Evolutionary conservation across 805 yeast species (phyloP), one percentile per base, ranked within the genome.

Genomic region (Yarrowia yakushimensis): DNA sequence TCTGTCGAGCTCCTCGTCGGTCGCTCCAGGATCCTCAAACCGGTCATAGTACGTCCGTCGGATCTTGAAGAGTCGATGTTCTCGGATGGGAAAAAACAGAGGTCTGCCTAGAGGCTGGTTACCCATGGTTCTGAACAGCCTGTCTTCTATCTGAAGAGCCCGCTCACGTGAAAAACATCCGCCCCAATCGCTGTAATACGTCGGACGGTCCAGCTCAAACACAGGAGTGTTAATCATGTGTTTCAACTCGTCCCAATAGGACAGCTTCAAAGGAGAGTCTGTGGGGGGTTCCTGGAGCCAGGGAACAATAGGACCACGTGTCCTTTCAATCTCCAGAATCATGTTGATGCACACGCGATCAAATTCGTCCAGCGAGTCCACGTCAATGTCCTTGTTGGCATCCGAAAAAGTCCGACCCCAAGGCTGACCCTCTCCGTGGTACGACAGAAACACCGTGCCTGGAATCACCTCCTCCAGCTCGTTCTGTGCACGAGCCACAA

Each of bases 401-500:
- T 43, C 50, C 2, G 46, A 27, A 9, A 37, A 1, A 3, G 25
- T 15, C 6, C 34, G 23, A 36, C 65, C 37, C 28, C 13, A 31
- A 3, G 42, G 33, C 4, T 5, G n/a, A 11, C 61, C 36, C 11
- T 33, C 30, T 4, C 60, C 37, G 28, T 30, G 36, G 34, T 30
- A 48, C 55, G 60, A 54, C 18, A 42, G 10, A 45, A 63, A 45
- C 5, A 41, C 39, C 9, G 39, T 52, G 5, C 31, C 62, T 0
- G 41, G 63, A 4, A 57, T 17, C 18, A 42, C 62, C 0, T n/a
- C 43, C n/a, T 37, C 46, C 8, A 27, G 13, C 5, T 17, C 46
- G 20, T 37, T 37, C 15, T 39, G 43, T 4, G 33, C 46, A 10
- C 60, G 33, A 6, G 25, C 8, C 15, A 54, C 46, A 3, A 6